Conservation (phyloP, 768 basidiomycete species). For the Phallus indusiatus region DNA sequence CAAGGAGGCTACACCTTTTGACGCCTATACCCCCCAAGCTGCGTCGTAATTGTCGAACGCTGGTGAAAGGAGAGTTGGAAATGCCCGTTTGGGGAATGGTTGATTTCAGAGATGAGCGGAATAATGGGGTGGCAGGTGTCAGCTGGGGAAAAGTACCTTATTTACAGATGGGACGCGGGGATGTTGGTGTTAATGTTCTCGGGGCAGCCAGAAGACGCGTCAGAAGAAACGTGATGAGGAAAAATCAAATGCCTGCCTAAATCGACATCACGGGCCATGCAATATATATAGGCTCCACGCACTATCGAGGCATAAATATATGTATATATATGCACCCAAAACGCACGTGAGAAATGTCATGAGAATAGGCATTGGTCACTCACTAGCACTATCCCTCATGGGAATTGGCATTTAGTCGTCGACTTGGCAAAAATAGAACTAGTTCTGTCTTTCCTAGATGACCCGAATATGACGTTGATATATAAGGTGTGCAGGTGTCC, state of each 20-base stretch:
- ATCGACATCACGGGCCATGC: neutral
- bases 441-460: neutral
- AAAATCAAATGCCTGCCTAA: constrained; percentile 45
- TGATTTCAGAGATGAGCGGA: constrained; percentile 44
- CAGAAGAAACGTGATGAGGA: constrained; percentile 81
- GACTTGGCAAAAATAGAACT: neutral
- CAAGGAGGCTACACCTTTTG: constrained; percentile 58
- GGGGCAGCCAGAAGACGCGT: constrained; percentile 67
- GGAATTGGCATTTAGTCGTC: neutral
- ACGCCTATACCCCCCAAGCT: constrained; percentile 56
- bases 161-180: constrained; percentile 65
- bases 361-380: neutral
- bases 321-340: neutral
- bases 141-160: constrained; percentile 59
- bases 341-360: neutral
- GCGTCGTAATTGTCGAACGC: constrained; percentile 29
- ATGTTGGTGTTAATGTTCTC: constrained; percentile 32
- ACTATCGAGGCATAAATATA: no score
- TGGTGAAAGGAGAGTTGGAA: constrained; percentile 86
- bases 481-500: neutral
- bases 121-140: constrained; percentile 41
- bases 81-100: constrained; percentile 83
- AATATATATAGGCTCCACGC: no score
- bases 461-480: neutral
- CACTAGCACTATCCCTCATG: no score